Conservation (phyloP, 1,284 basidiomycete species). For the Bondarzewia mesenterica region DNA sequence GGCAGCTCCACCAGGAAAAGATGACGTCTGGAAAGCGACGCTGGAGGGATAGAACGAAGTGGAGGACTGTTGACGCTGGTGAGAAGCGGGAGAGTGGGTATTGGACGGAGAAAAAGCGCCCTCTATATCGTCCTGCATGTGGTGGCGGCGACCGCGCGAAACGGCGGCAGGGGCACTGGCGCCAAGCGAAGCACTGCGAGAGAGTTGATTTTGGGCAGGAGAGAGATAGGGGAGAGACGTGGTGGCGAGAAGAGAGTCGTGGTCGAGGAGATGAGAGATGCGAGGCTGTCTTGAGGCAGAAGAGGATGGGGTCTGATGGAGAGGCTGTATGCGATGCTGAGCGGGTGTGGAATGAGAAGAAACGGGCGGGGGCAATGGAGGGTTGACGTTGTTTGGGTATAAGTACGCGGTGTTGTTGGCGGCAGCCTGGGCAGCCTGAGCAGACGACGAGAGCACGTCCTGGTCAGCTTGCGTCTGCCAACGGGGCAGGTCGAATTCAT, state of each 20-base stretch:
- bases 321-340: constrained; percentile 16
- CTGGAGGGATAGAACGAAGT: constrained; percentile 51
- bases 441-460: constrained; percentile 55
- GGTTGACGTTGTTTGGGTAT: constrained; percentile 23
- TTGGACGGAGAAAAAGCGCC: constrained; percentile 51
- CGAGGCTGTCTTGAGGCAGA: constrained; percentile 43
- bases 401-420: constrained; percentile 32
- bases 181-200: constrained; percentile 60
- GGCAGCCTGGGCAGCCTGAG: constrained; percentile 50
- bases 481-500: constrained; percentile 71
- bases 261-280: constrained; percentile 56
- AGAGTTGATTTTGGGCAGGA: constrained; percentile 43
- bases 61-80: constrained; percentile 23
- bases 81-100: constrained; percentile 20
- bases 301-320: constrained; percentile 24
- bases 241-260: constrained; percentile 40
- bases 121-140: constrained; percentile 61
- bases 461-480: constrained; percentile 57
- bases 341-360: constrained; percentile 14
- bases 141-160: constrained; percentile 31
- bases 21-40: constrained; percentile 39
- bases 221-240: constrained; percentile 41
- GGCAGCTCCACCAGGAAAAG: constrained; percentile 7
- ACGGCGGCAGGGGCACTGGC: constrained; percentile 20
- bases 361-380: constrained; percentile 30